Conservation (phyloP, 768 basidiomycete genomes). For the Floccularia luteovirens region DNA sequence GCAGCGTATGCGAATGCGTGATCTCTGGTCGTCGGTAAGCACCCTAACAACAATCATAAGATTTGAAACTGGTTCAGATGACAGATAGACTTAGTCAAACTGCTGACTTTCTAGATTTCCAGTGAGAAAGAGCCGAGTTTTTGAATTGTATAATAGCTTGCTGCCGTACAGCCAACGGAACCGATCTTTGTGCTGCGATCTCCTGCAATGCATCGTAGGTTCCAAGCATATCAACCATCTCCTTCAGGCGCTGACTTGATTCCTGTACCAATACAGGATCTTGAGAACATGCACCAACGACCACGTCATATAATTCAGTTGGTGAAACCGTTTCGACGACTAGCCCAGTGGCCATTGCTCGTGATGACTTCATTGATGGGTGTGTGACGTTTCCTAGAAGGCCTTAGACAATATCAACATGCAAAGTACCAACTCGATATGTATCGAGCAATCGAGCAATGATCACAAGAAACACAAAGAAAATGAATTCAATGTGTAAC, state of each 20-base stretch:
- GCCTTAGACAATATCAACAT: too few species aligned
- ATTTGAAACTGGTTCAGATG: background rate
- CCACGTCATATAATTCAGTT: slow-evolving; percentile 58
- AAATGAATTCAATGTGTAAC: too few species aligned
- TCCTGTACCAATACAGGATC: slow-evolving; percentile 46
- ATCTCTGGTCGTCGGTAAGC: slow-evolving; percentile 60
- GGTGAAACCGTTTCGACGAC: slow-evolving; percentile 40
- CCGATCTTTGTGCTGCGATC: slow-evolving; percentile 54
- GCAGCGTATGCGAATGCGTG: slow-evolving; percentile 56
- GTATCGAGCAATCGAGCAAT: too few species aligned
- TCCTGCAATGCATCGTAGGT: slow-evolving; percentile 65
- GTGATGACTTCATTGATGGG: slow-evolving; percentile 22
- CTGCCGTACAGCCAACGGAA: slow-evolving; percentile 64
- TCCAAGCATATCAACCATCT: slow-evolving; percentile 61
- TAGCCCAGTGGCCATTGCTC: slow-evolving; percentile 19
- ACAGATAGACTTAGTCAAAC: too few species aligned
- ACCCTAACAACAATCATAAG: slow-evolving; percentile 34
- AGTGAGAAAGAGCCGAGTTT: slow-evolving; percentile 65
- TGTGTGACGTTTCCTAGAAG: too few species aligned
- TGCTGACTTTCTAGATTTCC: slow-evolving; percentile 70
- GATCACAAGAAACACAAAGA: too few species aligned
- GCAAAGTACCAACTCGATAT: too few species aligned
- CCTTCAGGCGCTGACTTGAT: slow-evolving; percentile 54
- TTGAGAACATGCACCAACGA: slow-evolving; percentile 68
- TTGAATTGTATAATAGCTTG: slow-evolving; percentile 89